Percentiles rank a stretch among this genome's conserved stretches.
These are phyloP conservation scores for Rhodotorula toruloides DNA, from an alignment of 768 basidiomycete species.

Conservation along the genomic window DNA sequence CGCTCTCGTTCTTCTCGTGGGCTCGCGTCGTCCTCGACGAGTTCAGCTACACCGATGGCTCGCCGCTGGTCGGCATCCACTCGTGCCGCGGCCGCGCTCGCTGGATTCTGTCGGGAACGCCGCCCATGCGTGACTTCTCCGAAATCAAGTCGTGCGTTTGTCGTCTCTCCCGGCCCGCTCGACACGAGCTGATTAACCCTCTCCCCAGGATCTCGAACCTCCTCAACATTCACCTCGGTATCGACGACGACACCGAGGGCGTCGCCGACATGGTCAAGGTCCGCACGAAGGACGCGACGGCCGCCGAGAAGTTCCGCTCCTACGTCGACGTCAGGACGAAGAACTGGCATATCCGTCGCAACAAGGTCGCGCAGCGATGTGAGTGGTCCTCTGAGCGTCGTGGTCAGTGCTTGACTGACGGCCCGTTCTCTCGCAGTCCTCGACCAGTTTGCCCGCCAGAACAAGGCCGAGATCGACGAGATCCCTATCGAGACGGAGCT, in stretches of 20 bases:
- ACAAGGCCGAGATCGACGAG: constrained; percentile 93
- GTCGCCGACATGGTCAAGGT: constrained; percentile 70
- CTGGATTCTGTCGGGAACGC: constrained; percentile 97
- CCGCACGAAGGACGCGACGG: constrained; percentile 75
- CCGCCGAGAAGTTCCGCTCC: constrained; percentile 88
- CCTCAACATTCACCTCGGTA: constrained; percentile 81
- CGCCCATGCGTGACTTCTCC: constrained; percentile 83
- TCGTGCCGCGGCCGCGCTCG: constrained; percentile 68
- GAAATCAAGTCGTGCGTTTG: constrained; percentile 64
- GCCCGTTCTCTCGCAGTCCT: constrained; percentile 36
- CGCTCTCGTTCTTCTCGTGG: constrained; percentile 75
- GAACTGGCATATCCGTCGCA: constrained; percentile 87
- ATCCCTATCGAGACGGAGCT: constrained; percentile 70
- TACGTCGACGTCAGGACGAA: constrained; percentile 89
- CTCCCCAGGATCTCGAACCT: constrained; percentile 46
- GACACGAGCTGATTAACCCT: background rate
- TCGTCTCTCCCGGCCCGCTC: constrained; percentile 40
- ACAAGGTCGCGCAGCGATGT: constrained; percentile 69
- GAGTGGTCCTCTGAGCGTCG: background rate
- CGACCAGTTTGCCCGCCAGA: constrained; percentile 55
- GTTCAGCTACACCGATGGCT: constrained; percentile 83
- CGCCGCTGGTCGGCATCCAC: constrained; percentile 70
- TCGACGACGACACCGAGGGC: constrained; percentile 81
- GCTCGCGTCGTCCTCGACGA: constrained; percentile 84
- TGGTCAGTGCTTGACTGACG: background rate